A percentile compares a stretch with the other conserved stretches of the same genome.
Evolutionary conservation across 306 rosid species (phyloP).

Genomic region (Vigna mungo): DNA sequence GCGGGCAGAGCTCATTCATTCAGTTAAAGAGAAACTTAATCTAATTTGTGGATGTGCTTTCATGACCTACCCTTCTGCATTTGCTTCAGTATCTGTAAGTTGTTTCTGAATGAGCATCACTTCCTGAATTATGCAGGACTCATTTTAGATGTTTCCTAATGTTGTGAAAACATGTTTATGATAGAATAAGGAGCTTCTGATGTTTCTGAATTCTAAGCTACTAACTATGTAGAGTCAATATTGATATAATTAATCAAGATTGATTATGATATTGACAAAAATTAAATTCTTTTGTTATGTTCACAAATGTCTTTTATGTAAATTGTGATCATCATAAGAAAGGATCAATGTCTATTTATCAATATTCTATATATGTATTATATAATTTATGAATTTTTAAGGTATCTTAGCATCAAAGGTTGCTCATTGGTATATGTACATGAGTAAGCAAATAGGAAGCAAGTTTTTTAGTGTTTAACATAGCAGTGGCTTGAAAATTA

Average conservation of each 20-base stretch:
- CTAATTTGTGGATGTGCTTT: constrained; percentile 83
- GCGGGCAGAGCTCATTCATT: constrained; percentile 87
- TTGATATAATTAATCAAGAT: too few species aligned
- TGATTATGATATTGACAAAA: too few species aligned
- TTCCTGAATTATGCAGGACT: constrained; percentile 27
- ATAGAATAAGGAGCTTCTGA: neutral
- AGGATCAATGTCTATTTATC: too few species aligned
- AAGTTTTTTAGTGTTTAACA: neutral
- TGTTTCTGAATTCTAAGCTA: too few species aligned
- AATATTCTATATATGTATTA: too few species aligned
- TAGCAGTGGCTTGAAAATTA: neutral
- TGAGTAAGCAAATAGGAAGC: neutral
- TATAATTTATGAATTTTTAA: too few species aligned
- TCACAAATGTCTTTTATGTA: too few species aligned
- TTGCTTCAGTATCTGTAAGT: constrained; percentile 94
- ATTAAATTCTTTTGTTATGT: too few species aligned
- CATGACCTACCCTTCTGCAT: constrained; percentile 79
- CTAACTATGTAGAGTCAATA: too few species aligned
- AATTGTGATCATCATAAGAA: too few species aligned
- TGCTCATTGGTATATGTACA: neutral
- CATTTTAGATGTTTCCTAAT: constrained; percentile 16
- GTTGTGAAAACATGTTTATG: constrained; percentile 25
- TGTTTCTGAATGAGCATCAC: constrained; percentile 17
- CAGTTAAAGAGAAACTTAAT: constrained; percentile 77
- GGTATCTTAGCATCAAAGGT: too few species aligned